Conservation (phyloP, 257 asterid genomes). For the Thymus quinquecostatus region DNA sequence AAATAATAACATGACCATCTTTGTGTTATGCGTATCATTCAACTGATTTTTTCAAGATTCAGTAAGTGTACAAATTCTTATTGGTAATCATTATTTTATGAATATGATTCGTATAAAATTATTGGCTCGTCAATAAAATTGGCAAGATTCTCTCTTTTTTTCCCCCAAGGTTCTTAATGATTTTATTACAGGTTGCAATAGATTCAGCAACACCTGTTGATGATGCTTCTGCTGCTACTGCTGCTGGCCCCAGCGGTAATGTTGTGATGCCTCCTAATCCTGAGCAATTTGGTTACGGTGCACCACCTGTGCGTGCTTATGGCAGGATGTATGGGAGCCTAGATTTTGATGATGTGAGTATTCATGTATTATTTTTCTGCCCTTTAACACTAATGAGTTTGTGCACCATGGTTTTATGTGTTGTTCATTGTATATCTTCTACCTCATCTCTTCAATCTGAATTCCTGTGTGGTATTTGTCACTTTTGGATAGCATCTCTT, state of each 20-base stretch:
- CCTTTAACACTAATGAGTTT: not conserved
- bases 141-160: conserved; percentile 4
- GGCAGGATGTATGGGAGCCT: conserved; percentile 89
- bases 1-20: too few species aligned
- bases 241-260: conserved; percentile 65
- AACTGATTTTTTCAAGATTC: conserved; percentile 4
- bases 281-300: conserved; percentile 83
- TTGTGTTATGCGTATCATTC: not conserved
- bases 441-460: conserved; percentile 14
- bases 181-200: conserved; percentile 77
- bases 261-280: conserved; percentile 63
- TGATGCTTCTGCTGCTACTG: conserved; percentile 57
- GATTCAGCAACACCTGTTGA: conserved; percentile 99
- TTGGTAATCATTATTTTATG: conserved; percentile 5
- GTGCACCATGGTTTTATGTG: not conserved
- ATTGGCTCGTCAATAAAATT: not conserved
- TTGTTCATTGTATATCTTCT: not conserved
- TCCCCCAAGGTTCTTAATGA: not conserved
- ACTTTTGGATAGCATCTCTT: not conserved
- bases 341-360: conserved; percentile 94
- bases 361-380: conserved; percentile 14
- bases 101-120: not conserved
- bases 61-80: not conserved
- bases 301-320: conserved; percentile 81
- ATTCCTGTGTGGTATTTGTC: conserved; percentile 7